Base-by-base conservation (phyloP, 371 early-diverging fungal genomes). In the Rhizomucor miehei region DNA sequence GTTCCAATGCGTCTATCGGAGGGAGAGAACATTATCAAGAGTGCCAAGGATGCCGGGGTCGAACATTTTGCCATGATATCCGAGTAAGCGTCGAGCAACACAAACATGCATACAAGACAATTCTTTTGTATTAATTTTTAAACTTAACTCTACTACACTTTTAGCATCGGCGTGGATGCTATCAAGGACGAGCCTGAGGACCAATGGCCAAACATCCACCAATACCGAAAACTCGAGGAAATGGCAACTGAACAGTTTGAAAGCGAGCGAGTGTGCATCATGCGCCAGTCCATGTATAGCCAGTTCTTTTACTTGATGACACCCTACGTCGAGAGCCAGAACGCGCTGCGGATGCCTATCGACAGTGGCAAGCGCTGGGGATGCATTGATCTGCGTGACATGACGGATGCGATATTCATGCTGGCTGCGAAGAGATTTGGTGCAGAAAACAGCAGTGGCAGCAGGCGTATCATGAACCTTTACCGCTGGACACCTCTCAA, bases 271-370 rank as follows among this genome's bases (percentile, higher is more conserved):
- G 10, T 34, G 1, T 25, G 23, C 21, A 21, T 21, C 20, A n/a
- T 68, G 12, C 71, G 75, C 25, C 20, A 20, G 24, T 16, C 66
- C 13, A 35, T 62, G 11, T 59, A 62, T 21, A 58, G 57, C 39
- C 75, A 74, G 44, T 17, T 62, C n/a, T 66, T 66, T 44, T 74
- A 74, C 55, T 74, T 46, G 9, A 38, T 71, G 65, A 66, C 66
- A 20, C 71, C 69, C 35, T 52, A 60, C 25, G 52, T 71, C 1
- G 67, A 68, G 46, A 51, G 54, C 19, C 59, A 68, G 9, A 64
- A 62, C 50, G 44, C 40, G 11, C 10, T 74, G 5, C 13, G 39
- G 19, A 51, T 71, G 29, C 68, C 71, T 44, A 57, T 74, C 6
- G 55, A 63, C 21, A 50, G 58, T 17, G 57, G 66, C 21, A 41